These are phyloP conservation scores for Medicago lupulina DNA, from an alignment of 306 rosid species.

Conservation along the genomic window DNA sequence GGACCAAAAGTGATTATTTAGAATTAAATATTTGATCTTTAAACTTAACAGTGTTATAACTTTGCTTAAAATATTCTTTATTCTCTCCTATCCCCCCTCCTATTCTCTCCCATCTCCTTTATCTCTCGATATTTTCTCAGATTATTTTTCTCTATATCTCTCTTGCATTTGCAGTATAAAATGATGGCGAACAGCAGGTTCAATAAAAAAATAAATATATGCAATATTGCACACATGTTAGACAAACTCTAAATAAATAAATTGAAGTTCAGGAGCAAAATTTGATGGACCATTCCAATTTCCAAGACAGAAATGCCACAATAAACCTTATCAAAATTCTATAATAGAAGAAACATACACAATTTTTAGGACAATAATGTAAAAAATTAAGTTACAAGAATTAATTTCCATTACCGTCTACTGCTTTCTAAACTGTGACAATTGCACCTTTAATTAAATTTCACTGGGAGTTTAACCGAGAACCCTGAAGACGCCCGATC, in stretches of 20 bases:
- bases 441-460: slow-evolving; percentile 4
- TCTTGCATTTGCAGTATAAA: not conserved
- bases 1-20: too few relatives aligned
- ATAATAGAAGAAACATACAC: not conserved
- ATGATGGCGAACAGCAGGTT: not conserved
- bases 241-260: too few relatives aligned
- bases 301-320: slow-evolving; percentile 21
- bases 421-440: slow-evolving; percentile 2
- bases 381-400: not conserved
- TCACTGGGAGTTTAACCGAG: not conserved
- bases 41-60: too few relatives aligned
- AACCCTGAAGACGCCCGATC: not conserved
- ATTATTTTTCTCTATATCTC: not conserved
- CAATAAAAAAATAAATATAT: not conserved
- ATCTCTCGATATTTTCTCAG: not conserved
- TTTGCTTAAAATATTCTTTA: too few relatives aligned
- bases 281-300: slow-evolving; percentile 6
- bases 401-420: not conserved
- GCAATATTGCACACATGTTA: too few relatives aligned
- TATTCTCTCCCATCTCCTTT: too few relatives aligned
- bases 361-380: not conserved
- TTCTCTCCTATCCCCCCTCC: too few relatives aligned
- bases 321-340: not conserved
- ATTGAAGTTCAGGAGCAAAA: not conserved
- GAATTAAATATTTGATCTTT: too few relatives aligned